Evolutionary conservation across 192 early-diverging fungal genomes (phyloP).

Genomic region (Chytriomyces sp.): DNA sequence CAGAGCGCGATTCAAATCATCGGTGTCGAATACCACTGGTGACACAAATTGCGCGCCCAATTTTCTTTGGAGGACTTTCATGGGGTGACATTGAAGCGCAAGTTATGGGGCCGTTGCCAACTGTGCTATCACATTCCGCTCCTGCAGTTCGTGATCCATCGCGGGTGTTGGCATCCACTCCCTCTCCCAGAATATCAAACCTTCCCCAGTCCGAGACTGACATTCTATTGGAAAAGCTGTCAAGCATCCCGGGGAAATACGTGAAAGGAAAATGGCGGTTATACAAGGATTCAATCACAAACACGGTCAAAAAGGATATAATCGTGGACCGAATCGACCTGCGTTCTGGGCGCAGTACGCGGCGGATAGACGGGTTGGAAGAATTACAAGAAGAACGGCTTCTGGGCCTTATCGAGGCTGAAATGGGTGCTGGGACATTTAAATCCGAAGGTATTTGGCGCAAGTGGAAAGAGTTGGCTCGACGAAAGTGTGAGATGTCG

Average conservation of each 20-base stretch:
- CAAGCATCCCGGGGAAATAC: not conserved
- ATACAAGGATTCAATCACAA: not conserved
- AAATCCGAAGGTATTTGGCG: not conserved
- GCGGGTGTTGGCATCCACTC: not conserved
- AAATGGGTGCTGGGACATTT: not conserved
- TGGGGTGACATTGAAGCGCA: not conserved
- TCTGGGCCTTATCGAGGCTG: not conserved
- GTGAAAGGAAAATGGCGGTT: slow-evolving; percentile 7
- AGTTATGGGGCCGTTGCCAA: not conserved
- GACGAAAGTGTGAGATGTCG: not conserved
- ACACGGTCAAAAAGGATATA: not conserved
- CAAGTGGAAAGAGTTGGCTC: slow-evolving; percentile 4
- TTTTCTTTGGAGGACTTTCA: slow-evolving; percentile 8
- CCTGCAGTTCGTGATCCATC: not conserved
- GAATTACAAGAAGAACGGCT: not conserved
- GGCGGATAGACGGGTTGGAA: not conserved
- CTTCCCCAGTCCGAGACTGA: not conserved
- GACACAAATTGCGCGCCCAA: slow-evolving; percentile 13
- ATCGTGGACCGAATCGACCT: slow-evolving; percentile 6
- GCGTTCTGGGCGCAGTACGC: not conserved
- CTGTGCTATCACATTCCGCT: not conserved
- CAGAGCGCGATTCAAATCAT: not conserved
- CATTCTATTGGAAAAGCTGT: not conserved
- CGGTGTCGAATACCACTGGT: slow-evolving; percentile 3
- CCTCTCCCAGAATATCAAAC: no score